Base-by-base conservation (phyloP, 2,329 filamentous ascomycete genomes). In the Neopestalotiopsis sp. region DNA sequence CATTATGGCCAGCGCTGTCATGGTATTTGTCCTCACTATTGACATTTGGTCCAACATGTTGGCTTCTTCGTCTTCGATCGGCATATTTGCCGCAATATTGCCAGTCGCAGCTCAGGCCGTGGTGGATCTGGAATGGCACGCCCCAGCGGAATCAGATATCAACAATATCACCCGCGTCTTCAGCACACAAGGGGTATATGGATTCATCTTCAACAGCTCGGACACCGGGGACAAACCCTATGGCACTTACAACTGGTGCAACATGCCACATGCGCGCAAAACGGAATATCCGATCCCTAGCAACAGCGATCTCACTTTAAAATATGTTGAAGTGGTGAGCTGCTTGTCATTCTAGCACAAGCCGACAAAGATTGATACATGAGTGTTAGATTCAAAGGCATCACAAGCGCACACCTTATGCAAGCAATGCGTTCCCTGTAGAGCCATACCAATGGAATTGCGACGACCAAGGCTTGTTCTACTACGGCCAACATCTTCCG, bases 341-440 rank as follows among this genome's bases (percentile, higher is more conserved):
- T n/a, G 30, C 30, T 32, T 10, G 10, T 34, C 45, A n/a, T n/a
- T 12, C 30, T 4, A 17, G 12, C 14, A 32, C 42, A 9, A 20
- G 13, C 42, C 4, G 12, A 4, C 13, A 13, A 20, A 13, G n/a
- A 49, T 28, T 34, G n/a, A 66, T 38, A 10, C 10, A n/a, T 66
- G 5, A 58, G n/a, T 14, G n/a, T 2, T 45, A 67, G 65, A 92
- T 95, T 64, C 93, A 96, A 75, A 88, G 94, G 65, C 94, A 96
- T 77, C 93, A 96, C 80, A 96, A 96, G 77, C 88, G 94, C 28
- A 96, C 93, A 0, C 93, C 93, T 0, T 96, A 96, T 77, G 88
- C 91, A 1, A 85, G 86, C 66, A 97, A 96, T 76, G 89, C 90
- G 0, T 95, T 96, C 74, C 93, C 93, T 0, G 82, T 88, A 0